These are phyloP conservation scores for Lachnellula arida DNA, from an alignment of 2,329 filamentous ascomycete genomes.

Conservation along the genomic window DNA sequence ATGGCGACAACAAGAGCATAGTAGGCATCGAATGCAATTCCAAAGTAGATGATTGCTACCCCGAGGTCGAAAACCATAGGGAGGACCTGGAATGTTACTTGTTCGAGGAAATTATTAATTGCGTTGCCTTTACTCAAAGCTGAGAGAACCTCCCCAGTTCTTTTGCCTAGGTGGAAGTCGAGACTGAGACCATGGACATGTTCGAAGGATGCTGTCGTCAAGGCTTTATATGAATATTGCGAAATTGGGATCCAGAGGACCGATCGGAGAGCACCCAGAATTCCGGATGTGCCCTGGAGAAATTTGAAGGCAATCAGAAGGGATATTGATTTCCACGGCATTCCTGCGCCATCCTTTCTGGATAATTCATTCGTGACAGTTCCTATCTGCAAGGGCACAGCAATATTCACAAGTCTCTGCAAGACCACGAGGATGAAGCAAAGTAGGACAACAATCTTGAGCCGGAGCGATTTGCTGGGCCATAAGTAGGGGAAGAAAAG, in stretches of 20 bases:
- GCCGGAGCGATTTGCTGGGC: slow-evolving; percentile 42
- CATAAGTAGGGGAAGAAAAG: slow-evolving; percentile 94
- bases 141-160: slow-evolving; percentile 92
- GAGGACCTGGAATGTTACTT: slow-evolving; percentile 91
- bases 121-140: slow-evolving; percentile 93
- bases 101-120: slow-evolving; percentile 94
- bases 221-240: slow-evolving; percentile 91
- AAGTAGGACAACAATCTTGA: slow-evolving; percentile 74
- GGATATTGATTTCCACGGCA: slow-evolving; percentile 70
- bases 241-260: slow-evolving; percentile 94
- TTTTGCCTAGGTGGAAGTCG: slow-evolving; percentile 94
- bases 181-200: slow-evolving; percentile 93
- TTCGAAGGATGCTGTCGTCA: slow-evolving; percentile 93
- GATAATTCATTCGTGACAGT: slow-evolving; percentile 72
- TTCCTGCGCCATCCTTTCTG: slow-evolving; percentile 43
- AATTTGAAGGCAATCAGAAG: slow-evolving; percentile 75
- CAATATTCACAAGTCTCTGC: slow-evolving; percentile 79
- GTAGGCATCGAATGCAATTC: slow-evolving; percentile 74
- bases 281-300: slow-evolving; percentile 82
- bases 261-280: slow-evolving; percentile 77
- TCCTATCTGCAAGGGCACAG: slow-evolving; percentile 79
- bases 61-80: slow-evolving; percentile 91
- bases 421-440: slow-evolving; percentile 77
- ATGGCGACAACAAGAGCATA: slow-evolving; percentile 87
- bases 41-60: slow-evolving; percentile 79